Base-by-base conservation (phyloP, 176 grass and related monocot species). In the Zoysia pacifica region DNA sequence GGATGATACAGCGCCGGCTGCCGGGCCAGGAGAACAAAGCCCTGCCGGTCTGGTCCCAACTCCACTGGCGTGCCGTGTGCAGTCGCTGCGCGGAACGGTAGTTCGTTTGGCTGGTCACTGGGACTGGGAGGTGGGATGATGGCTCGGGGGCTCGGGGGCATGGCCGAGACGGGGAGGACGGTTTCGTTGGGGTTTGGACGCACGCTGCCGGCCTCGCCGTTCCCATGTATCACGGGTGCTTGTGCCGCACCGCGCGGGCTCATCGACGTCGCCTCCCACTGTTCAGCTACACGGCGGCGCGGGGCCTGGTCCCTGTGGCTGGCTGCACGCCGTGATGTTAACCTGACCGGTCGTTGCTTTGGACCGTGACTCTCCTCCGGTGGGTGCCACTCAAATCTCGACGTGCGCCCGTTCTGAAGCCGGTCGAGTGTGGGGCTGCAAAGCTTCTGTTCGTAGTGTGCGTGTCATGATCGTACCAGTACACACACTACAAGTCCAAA, bases 151-250 rank as follows among this genome's bases (percentile, higher is more conserved):
- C n/a, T 19, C 19, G 28, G 20, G 36, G 44, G 73, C 69, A 81
- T 75, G 44, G 62, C 52, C 62, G 35, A 28, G 72, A 67, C 61
- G 72, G 28, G 28, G 68, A 15, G 44, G 55, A 58, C 55, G 7
- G 68, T 71, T 76, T 49, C 4, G n/a, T 60, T 85, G 77, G 75
- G 19, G 75, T 46, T 78, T 78, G 61, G 87, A 51, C 65, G 77
- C 66, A 60, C 44, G 44, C 70, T 69, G 69, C 75, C 62, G 61
- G 80, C 68, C 76, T 88, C 50, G 62, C 76, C 76, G 70, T 40
- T 40, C 70, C 77, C 64, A 65, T 71, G 65, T 83, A 74, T 79
- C 80, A 73, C 74, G 80, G 68, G 51, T 69, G 59, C 82, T 47
- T 46, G 81, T 46, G 28, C 20, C 0, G 15, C 28, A 28, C 28